Conservation (phyloP, 2,329 filamentous ascomycete genomes). For the Paraphoma sp. region DNA sequence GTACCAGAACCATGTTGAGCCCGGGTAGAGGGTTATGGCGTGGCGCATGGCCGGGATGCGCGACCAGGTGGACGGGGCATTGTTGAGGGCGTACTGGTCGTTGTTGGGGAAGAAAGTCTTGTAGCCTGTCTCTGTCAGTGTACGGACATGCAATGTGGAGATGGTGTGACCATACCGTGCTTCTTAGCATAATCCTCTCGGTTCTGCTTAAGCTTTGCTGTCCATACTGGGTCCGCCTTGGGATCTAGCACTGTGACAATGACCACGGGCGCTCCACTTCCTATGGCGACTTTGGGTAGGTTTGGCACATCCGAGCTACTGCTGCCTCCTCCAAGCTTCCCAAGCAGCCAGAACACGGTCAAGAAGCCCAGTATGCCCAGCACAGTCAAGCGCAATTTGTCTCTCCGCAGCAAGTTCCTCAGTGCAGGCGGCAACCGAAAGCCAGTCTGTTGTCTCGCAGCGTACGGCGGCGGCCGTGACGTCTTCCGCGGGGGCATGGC, state of each 20-base stretch:
- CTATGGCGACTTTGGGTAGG: conserved; percentile 46
- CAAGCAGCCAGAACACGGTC: conserved; percentile 45
- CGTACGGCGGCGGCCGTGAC: conserved; percentile 77
- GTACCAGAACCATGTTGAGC: conserved; percentile 83
- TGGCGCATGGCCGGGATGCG: conserved; percentile 87
- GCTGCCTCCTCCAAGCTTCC: conserved; percentile 31
- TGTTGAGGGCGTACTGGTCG: conserved; percentile 75
- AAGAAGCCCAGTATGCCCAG: conserved; percentile 65
- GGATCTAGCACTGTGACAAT: conserved; percentile 86
- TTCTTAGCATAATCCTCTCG: conserved; percentile 81
- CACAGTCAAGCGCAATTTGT: conserved; percentile 65
- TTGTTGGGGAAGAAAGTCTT: conserved; percentile 79
- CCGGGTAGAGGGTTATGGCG: conserved; percentile 79
- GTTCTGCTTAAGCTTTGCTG: conserved; percentile 79
- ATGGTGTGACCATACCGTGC: conserved; percentile 68
- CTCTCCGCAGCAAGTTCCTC: conserved; percentile 60
- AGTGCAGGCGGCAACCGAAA: conserved; percentile 52
- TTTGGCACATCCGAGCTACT: conserved; percentile 16
- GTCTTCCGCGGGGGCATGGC: conserved; percentile 86
- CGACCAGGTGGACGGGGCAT: conserved; percentile 68
- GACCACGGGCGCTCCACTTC: conserved; percentile 65
- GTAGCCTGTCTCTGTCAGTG: conserved; percentile 68
- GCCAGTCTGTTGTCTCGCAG: conserved; percentile 60
- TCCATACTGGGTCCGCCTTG: conserved; percentile 69
- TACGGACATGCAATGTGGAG: not conserved